These are phyloP conservation scores for Solanum tarijense DNA, from an alignment of 257 asterid species.

Conservation along the genomic window DNA sequence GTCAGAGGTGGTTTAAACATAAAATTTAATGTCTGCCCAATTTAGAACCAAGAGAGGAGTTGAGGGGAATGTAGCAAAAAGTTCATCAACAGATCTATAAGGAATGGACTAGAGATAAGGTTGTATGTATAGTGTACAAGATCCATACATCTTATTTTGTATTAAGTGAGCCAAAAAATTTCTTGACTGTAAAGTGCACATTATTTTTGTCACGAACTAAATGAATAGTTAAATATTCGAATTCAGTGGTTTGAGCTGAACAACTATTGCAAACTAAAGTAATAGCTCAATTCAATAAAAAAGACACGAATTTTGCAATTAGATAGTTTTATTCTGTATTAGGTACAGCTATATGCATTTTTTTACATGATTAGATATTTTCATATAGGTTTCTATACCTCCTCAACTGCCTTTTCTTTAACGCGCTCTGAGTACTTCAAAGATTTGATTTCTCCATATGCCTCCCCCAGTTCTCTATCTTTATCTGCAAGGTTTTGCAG, in stretches of 20 bases:
- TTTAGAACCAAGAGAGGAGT: neutral
- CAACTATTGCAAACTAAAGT: neutral
- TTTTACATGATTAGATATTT: neutral
- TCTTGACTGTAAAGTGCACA: neutral
- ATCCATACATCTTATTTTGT: neutral
- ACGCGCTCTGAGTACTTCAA: constrained; percentile 68
- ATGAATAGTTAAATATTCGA: neutral
- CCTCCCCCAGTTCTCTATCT: constrained; percentile 75
- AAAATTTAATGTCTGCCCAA: neutral
- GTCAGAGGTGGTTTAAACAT: neutral
- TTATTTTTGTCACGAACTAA: neutral
- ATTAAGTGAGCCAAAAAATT: neutral
- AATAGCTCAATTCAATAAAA: neutral
- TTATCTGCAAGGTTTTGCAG: constrained; percentile 43
- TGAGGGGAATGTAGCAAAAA: neutral
- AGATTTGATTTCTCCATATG: constrained; percentile 61
- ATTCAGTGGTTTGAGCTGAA: neutral
- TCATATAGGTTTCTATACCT: constrained; percentile 29
- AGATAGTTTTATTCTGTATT: neutral
- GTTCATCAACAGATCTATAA: neutral
- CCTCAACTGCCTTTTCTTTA: constrained; percentile 84
- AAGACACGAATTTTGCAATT: neutral
- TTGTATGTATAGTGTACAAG: neutral
- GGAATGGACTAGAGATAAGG: neutral
- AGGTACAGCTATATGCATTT: neutral